Evolutionary conservation across 2,329 filamentous ascomycete species (phyloP), one percentile per base, ranked within the genome.

Genomic region (Colletotrichum agaves): DNA sequence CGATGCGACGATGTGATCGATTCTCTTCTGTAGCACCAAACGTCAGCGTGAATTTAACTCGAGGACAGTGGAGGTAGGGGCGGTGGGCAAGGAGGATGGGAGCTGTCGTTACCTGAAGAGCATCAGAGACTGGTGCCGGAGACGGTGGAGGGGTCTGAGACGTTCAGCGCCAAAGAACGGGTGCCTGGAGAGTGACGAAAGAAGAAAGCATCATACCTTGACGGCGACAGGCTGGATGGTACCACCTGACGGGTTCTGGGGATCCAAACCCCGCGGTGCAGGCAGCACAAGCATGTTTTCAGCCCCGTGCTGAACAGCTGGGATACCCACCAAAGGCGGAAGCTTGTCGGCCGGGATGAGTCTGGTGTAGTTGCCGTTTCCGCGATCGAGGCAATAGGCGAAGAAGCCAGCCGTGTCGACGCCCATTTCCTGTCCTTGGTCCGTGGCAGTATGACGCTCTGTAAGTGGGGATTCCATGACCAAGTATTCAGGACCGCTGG

Each of bases 261-360:
- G 76, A 21, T 79, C 78, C 33, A 77, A 52, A 6, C 75, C 79
- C 37, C 74, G 73, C 15, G 84, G 80, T 8, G 78, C 71, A 0
- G 83, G 82, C 19, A 88, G 73, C 5, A 86, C 78, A 5, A 85
- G 74, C 81, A 88, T 82, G 12, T 83, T 82, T 6, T 72, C 70
- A 21, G 75, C 74, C 39, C 74, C 75, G 10, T 73, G 63, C 73
- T 86, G 80, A 1, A 77, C 61, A 1, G 79, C 72, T 2, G 83
- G 82, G 4, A 89, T 77, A 49, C 82, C 81, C 5, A 75, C 71
- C 37, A 84, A 72, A 3, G 77, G 73, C 0, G 82, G 83, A 11
- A 89, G 75, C 76, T 82, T 78, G 69, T 90, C 87, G 0, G 84
- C 87, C 0, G 85, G 85, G 13, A 89, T 78, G 0, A 90, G 81